These are phyloP conservation scores for Cladophialophora yegresii DNA, from an alignment of 2,329 filamentous ascomycete species.

Conservation along the genomic window DNA sequence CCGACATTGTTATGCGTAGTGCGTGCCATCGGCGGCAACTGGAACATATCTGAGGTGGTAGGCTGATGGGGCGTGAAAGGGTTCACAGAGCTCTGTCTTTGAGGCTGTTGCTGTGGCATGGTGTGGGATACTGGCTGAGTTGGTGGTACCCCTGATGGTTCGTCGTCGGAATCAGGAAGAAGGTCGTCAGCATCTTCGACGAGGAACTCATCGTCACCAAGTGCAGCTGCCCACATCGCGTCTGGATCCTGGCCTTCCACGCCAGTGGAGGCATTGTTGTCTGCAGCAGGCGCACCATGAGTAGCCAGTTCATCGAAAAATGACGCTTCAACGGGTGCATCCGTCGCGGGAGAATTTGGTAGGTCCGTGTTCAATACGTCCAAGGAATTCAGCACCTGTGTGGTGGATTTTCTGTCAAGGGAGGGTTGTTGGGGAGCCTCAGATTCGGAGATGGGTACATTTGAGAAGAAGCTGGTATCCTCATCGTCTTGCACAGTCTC, in stretches of 20 bases:
- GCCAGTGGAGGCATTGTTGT: constrained; percentile 9
- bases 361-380: constrained; percentile 39
- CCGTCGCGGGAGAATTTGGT: constrained; percentile 40
- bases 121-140: constrained; percentile 19
- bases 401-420: constrained; percentile 70
- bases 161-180: constrained; percentile 65
- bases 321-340: constrained; percentile 36
- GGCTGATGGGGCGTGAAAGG: constrained; percentile 56
- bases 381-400: constrained; percentile 62
- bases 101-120: constrained; percentile 33
- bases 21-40: constrained; percentile 36
- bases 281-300: constrained; percentile 5
- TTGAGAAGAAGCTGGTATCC: constrained; percentile 28
- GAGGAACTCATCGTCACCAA: constrained; percentile 70
- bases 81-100: constrained; percentile 40
- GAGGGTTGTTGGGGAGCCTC: constrained; percentile 9
- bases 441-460: neutral
- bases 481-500: constrained; percentile 22
- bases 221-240: constrained; percentile 79
- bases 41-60: constrained; percentile 52
- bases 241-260: constrained; percentile 64
- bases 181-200: constrained; percentile 80
- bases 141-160: constrained; percentile 36
- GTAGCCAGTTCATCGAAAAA: constrained; percentile 30
- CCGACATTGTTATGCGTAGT: constrained; percentile 31